A percentile compares a stretch with the other conserved stretches of the same genome.
Conservation (phyloP, 108 stramenopile species). For the Parietichytrium sp. region DNA sequence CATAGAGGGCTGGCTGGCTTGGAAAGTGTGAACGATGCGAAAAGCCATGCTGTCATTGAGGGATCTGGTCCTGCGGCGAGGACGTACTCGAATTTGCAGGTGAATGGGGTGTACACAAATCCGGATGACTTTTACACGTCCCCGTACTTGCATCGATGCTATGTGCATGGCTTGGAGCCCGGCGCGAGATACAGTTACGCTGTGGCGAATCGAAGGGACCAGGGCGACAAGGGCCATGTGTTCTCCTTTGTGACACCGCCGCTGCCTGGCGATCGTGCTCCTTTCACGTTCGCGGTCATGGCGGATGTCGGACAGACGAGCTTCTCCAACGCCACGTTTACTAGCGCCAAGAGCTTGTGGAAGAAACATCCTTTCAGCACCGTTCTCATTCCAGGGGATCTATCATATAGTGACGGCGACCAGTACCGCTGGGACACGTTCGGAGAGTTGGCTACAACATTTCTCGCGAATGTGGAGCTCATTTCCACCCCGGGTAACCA, state of each 20-base stretch:
- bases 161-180: neutral
- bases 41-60: too few relatives aligned
- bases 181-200: neutral
- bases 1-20: too few relatives aligned
- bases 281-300: conserved; percentile 24
- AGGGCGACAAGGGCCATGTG: too few relatives aligned
- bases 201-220: neutral
- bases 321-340: neutral
- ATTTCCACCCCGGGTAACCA: conserved; percentile 55
- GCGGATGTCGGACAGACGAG: conserved; percentile 13
- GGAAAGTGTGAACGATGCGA: too few relatives aligned
- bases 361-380: neutral
- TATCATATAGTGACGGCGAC: neutral
- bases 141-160: conserved; percentile 2
- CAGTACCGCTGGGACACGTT: conserved; percentile 56
- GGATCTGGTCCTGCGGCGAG: too few relatives aligned
- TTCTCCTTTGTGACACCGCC: conserved; percentile 19
- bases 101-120: neutral
- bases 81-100: neutral
- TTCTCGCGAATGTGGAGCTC: conserved; percentile 43
- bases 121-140: neutral
- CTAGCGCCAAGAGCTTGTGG: neutral
- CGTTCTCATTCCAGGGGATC: neutral
- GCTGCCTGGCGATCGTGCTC: neutral
- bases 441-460: conserved; percentile 47